A percentile compares a stretch with the other conserved stretches of the same genome.
phyloP scores from a whole-genome alignment of 2,329 filamentous ascomycete genomes.

The Aspergillus aculeatus region DNA sequence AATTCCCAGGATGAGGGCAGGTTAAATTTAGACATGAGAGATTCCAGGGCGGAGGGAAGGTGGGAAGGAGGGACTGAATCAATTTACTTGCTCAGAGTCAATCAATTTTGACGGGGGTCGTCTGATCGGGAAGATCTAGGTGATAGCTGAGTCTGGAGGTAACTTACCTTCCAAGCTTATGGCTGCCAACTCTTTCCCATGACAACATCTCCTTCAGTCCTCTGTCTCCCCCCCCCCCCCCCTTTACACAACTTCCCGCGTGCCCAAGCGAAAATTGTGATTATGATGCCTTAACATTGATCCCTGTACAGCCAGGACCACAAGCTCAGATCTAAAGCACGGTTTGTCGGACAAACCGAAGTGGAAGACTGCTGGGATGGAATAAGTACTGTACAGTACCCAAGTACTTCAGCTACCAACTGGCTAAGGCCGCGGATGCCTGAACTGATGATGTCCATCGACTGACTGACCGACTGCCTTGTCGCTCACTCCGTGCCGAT shows the following conservation, averaged over 20 bases:
- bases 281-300: conserved; percentile 8
- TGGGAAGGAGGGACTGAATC: not conserved
- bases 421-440: not conserved
- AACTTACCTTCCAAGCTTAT: not conserved
- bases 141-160: too few species aligned
- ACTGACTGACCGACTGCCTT: not conserved
- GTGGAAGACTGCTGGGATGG: not conserved
- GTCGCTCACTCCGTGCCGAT: not conserved
- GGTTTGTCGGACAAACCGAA: not conserved
- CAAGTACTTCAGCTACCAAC: not conserved
- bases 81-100: too few species aligned
- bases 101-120: not conserved
- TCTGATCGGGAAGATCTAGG: not conserved
- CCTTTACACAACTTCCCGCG: not conserved
- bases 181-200: not conserved
- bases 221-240: not conserved
- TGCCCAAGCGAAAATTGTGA: not conserved
- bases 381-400: not conserved
- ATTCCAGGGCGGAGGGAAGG: not conserved
- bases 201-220: not conserved
- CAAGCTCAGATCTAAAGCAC: not conserved
- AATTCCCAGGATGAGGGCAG: not conserved
- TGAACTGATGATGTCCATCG: not conserved
- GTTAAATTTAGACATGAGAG: not conserved
- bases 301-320: conserved; percentile 2